Conservation (phyloP, 176 grass and related monocot genomes). For the Thalia dealbata region DNA sequence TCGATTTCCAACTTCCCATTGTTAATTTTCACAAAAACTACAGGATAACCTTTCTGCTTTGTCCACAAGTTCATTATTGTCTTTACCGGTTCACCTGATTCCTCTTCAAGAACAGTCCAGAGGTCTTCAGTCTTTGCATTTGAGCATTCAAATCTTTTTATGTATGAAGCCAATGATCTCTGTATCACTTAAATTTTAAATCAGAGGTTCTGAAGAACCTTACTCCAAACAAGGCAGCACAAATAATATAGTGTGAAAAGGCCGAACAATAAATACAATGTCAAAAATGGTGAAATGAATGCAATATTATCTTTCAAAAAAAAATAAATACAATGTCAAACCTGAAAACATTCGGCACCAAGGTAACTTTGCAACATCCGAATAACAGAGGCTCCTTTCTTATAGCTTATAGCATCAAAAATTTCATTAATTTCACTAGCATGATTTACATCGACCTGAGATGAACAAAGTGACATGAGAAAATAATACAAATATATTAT, state of each 20-base stretch:
- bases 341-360: constrained; percentile 93
- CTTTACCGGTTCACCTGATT: constrained; percentile 73
- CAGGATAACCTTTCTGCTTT: constrained; percentile 94
- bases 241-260: too few species aligned
- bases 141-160: constrained; percentile 75
- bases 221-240: neutral
- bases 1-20: constrained; percentile 58
- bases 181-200: constrained; percentile 29
- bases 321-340: constrained; percentile 26
- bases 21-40: constrained; percentile 48
- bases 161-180: constrained; percentile 79
- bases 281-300: too few species aligned
- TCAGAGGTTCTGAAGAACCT: neutral
- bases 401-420: constrained; percentile 99
- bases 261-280: neutral
- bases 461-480: neutral
- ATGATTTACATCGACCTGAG: constrained; percentile 94
- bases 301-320: too few species aligned
- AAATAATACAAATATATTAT: too few species aligned
- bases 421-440: constrained; percentile 91
- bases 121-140: constrained; percentile 97
- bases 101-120: constrained; percentile 90
- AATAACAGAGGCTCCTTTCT: constrained; percentile 91
- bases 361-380: constrained; percentile 95
- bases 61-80: constrained; percentile 93